These are phyloP conservation scores for Cardiospermum halicacabum DNA, from an alignment of 345 rosid species.

Conservation along the genomic window DNA sequence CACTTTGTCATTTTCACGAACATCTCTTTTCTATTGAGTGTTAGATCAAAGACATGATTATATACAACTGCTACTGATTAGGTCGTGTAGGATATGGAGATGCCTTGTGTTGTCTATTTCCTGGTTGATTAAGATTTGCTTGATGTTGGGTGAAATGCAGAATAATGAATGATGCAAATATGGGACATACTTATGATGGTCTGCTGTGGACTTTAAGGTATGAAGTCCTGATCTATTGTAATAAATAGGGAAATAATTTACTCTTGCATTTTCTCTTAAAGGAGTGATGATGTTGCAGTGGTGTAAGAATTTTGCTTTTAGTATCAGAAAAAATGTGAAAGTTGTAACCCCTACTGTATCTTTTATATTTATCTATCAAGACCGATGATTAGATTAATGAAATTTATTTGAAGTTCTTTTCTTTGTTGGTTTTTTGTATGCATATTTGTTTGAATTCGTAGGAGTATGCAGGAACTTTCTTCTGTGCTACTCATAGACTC, in stretches of 20 bases:
- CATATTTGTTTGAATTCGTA: constrained; percentile 30
- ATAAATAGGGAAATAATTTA: not conserved
- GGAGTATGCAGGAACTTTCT: constrained; percentile 84
- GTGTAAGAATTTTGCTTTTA: not conserved
- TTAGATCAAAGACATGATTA: not conserved
- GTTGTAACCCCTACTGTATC: not conserved
- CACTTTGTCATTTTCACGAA: not conserved
- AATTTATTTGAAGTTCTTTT: not conserved
- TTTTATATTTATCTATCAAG: not conserved
- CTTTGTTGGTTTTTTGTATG: constrained; percentile 5
- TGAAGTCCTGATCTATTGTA: constrained; percentile 13
- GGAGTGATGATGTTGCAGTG: not conserved
- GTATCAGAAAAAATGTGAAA: not conserved
- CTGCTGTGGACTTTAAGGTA: constrained; percentile 91
- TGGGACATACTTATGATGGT: constrained; percentile 71
- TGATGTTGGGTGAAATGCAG: constrained; percentile 37
- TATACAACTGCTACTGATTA: not conserved
- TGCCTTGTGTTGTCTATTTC: not conserved
- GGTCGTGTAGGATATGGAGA: not conserved
- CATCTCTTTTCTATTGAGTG: not conserved
- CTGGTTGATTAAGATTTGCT: not conserved
- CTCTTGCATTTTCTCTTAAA: not conserved
- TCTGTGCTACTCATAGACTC: constrained; percentile 34
- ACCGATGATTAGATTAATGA: not conserved
- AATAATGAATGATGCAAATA: constrained; percentile 72